Conservation (phyloP, 768 basidiomycete species). For the Tricholoma saponaceum region DNA sequence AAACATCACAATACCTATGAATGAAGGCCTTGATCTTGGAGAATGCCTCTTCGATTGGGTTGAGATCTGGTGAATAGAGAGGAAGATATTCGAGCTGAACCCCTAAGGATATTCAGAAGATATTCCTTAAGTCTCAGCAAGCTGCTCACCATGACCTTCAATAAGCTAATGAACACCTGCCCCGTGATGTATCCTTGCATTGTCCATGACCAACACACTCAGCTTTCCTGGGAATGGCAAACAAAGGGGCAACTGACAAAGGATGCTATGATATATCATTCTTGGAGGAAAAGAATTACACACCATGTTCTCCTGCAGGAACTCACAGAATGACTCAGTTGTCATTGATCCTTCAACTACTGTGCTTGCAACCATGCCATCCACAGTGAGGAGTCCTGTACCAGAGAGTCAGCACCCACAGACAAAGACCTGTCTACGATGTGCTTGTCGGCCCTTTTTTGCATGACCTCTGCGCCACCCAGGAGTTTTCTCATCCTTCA, state of each 20-base stretch:
- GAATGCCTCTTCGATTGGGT: constrained; percentile 38
- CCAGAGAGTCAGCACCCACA: constrained; percentile 17
- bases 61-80: constrained; percentile 36
- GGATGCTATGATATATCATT: too few species aligned
- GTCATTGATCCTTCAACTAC: constrained; percentile 28
- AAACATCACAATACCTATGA: constrained; percentile 13
- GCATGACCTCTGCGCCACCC: constrained; percentile 16
- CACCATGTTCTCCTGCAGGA: constrained; percentile 23
- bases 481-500: constrained; percentile 25
- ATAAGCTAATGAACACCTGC: too few species aligned
- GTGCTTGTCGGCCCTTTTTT: constrained; percentile 18
- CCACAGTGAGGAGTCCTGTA: constrained; percentile 23
- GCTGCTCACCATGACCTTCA: too few species aligned
- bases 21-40: constrained; percentile 31
- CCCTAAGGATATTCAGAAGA: constrained; percentile 9
- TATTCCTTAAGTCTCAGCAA: too few species aligned
- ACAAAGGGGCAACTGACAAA: too few species aligned
- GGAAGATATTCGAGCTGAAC: constrained; percentile 27
- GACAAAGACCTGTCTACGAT: constrained; percentile 25
- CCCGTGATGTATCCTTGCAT: too few species aligned
- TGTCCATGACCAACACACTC: too few species aligned
- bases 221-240: too few species aligned
- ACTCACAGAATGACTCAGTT: constrained; percentile 14
- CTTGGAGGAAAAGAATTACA: too few species aligned
- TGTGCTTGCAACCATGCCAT: constrained; percentile 24